Conservation (phyloP, 345 rosid genomes). For the Turritis glabra region DNA sequence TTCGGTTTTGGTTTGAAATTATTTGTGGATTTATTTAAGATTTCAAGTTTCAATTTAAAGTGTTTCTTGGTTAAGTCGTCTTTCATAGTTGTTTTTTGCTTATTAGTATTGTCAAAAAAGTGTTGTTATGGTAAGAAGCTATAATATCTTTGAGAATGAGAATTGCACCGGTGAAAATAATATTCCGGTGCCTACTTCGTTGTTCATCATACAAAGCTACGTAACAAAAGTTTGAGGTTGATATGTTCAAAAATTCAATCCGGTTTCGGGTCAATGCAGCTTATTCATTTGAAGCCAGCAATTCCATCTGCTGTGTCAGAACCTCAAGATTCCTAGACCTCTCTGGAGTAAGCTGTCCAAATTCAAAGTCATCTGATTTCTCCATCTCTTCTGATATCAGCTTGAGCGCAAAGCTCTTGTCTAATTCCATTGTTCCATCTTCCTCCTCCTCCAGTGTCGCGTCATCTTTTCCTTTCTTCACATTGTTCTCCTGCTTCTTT, state of each 20-base stretch:
- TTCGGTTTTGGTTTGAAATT: background rate
- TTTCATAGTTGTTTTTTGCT: too few species aligned
- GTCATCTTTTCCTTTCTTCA: constrained; percentile 37
- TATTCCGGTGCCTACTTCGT: background rate
- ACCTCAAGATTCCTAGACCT: constrained; percentile 49
- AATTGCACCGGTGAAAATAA: background rate
- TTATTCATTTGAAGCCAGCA: constrained; percentile 47
- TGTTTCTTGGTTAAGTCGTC: background rate
- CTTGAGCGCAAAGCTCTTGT: constrained; percentile 46
- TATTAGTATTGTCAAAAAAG: too few species aligned
- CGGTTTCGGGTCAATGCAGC: background rate
- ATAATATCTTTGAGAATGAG: background rate
- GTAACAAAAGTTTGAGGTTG: constrained; percentile 13
- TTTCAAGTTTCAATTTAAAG: background rate
- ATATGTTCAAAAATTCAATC: constrained; percentile 25
- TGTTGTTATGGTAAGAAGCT: background rate
- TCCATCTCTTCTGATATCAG: constrained; percentile 52
- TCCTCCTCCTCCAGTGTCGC: constrained; percentile 32
- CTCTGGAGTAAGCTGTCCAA: constrained; percentile 46
- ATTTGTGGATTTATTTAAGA: background rate
- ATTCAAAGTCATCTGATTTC: constrained; percentile 42
- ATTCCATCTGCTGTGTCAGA: constrained; percentile 57
- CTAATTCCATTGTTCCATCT: constrained; percentile 33
- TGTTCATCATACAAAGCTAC: background rate
- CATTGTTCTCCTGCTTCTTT: constrained; percentile 45